phyloP scores from a whole-genome alignment of 108 stramenopile species.

The Licmophora abbreviata region DNA sequence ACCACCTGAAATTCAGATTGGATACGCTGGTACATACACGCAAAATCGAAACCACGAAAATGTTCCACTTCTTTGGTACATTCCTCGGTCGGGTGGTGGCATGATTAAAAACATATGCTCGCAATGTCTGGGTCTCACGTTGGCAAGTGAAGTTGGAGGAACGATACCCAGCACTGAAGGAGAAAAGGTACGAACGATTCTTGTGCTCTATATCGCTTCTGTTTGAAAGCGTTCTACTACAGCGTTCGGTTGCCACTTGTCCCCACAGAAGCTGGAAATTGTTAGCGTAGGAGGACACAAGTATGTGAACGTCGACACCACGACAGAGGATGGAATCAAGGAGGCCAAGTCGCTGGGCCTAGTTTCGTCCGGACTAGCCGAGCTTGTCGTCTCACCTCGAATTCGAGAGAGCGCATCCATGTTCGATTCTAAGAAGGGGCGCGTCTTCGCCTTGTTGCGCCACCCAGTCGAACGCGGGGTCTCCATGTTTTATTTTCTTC shows the following conservation, averaged over 20 bases:
- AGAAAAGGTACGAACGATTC: not conserved
- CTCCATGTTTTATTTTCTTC: slow-evolving; percentile 23
- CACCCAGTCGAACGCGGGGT: slow-evolving; percentile 22
- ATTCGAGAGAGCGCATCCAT: slow-evolving; percentile 2
- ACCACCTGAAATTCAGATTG: not conserved
- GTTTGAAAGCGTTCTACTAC: slow-evolving; percentile 1
- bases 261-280: slow-evolving; percentile 14
- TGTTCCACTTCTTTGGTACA: slow-evolving; percentile 24
- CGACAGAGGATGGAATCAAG: slow-evolving; percentile 22
- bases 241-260: slow-evolving; percentile 6
- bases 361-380: slow-evolving; percentile 11
- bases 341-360: slow-evolving; percentile 21
- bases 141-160: slow-evolving; percentile 33
- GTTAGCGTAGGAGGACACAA: slow-evolving; percentile 6
- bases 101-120: slow-evolving; percentile 20
- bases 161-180: slow-evolving; percentile 3
- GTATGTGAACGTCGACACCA: slow-evolving; percentile 36
- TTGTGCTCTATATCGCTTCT: not conserved
- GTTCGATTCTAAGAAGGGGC: not conserved
- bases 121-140: slow-evolving; percentile 19
- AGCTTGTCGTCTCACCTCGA: slow-evolving; percentile 8
- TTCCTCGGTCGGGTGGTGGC: slow-evolving; percentile 19
- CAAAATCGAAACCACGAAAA: slow-evolving; percentile 5
- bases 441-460: slow-evolving; percentile 18
- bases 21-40: not conserved